phyloP scores from a whole-genome alignment of 257 asterid genomes.

The Solanum corneliomulleri region DNA sequence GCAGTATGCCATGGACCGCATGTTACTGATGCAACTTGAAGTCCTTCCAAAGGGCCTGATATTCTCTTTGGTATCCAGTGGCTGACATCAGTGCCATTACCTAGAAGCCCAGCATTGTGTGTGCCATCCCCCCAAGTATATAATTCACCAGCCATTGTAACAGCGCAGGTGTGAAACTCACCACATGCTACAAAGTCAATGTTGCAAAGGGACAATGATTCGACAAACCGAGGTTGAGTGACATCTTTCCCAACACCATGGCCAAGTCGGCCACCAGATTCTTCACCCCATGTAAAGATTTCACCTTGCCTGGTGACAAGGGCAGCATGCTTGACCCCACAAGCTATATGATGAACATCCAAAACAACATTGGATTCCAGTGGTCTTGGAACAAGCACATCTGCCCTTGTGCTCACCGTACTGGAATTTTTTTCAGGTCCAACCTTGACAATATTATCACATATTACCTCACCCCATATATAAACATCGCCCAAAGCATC shows the following conservation, averaged over 20 bases:
- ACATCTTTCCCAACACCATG: conserved; percentile 76
- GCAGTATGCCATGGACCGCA: conserved; percentile 99
- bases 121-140: conserved; percentile 99
- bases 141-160: conserved; percentile 66
- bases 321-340: conserved; percentile 86
- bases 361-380: conserved; percentile 67
- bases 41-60: conserved; percentile 84
- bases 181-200: conserved; percentile 86
- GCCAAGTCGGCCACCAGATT: conserved; percentile 96
- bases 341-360: conserved; percentile 78
- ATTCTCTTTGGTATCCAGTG: conserved; percentile 96
- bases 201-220: conserved; percentile 49
- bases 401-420: conserved; percentile 55
- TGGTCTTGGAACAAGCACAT: conserved; percentile 72
- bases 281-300: conserved; percentile 94
- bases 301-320: conserved; percentile 88
- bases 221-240: conserved; percentile 56
- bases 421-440: conserved; percentile 70
- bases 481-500: conserved; percentile 89
- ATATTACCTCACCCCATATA: conserved; percentile 90
- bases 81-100: conserved; percentile 67
- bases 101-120: conserved; percentile 81
- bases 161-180: conserved; percentile 86
- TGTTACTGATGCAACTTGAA: conserved; percentile 58
- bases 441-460: conserved; percentile 57